A percentile compares a stretch with the other conserved stretches of the same genome.
phyloP scores from a whole-genome alignment of 148 eudicot genomes.

The Nepenthes mirabilis region DNA sequence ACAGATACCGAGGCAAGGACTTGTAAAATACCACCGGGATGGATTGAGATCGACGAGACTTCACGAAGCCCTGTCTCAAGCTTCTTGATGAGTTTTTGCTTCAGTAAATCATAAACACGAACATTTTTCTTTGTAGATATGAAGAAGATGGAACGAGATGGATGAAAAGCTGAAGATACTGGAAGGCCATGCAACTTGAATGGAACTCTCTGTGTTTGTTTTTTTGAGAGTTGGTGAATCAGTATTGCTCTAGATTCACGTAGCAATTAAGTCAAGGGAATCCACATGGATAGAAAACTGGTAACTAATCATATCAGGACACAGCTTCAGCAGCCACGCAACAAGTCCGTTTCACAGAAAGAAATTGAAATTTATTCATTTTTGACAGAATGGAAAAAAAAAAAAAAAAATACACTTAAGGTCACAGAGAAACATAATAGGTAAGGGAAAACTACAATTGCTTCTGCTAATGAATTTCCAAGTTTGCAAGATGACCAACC shows the following conservation, averaged over 20 bases:
- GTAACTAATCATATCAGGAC: neutral
- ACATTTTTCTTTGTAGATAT: conserved; percentile 77
- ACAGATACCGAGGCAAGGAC: conserved; percentile 2
- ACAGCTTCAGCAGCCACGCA: neutral
- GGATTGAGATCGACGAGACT: conserved; percentile 73
- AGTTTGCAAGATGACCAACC: no score
- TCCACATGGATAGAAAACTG: conserved; percentile 6
- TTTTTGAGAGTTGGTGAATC: conserved; percentile 85
- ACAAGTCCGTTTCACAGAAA: no score
- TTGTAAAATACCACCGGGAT: conserved; percentile 73
- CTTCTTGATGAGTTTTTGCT: conserved; percentile 68
- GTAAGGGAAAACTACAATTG: no score
- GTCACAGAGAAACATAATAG: no score
- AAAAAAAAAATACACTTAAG: no score
- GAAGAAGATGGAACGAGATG: conserved; percentile 67
- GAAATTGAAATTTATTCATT: no score
- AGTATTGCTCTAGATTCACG: conserved; percentile 77
- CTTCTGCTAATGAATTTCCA: no score
- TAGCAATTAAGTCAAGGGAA: conserved; percentile 56
- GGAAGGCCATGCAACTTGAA: conserved; percentile 90
- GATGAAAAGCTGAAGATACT: conserved; percentile 81
- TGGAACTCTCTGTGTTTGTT: conserved; percentile 50
- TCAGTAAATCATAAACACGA: conserved; percentile 80
- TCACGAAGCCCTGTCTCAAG: conserved; percentile 77
- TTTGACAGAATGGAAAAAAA: no score